A percentile compares a stretch with the other conserved stretches of the same genome.
These are phyloP conservation scores for Fusarium sp. DNA, from an alignment of 2,329 filamentous ascomycete genomes.

Conservation along the genomic window DNA sequence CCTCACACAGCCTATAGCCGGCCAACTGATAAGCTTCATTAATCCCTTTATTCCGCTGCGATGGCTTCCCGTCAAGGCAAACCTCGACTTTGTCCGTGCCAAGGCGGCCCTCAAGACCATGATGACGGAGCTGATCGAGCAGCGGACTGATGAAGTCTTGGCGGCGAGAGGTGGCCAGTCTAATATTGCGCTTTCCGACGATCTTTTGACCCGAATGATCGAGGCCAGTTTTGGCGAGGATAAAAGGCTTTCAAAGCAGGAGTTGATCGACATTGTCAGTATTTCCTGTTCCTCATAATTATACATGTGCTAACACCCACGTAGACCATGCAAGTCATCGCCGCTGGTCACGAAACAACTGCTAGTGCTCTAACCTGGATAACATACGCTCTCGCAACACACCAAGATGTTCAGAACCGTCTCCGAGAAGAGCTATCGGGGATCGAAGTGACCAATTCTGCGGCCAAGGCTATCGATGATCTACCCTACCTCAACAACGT, in stretches of 20 bases:
- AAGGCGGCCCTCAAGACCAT: constrained; percentile 13
- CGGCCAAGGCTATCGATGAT: constrained; percentile 10
- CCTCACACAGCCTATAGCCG: constrained; percentile 6
- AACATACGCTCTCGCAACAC: constrained; percentile 11
- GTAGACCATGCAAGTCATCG: constrained; percentile 28
- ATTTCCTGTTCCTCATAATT: accelerated
- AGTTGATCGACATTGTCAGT: constrained; percentile 28
- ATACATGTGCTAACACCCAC: background rate
- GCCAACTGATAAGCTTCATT: constrained; percentile 23
- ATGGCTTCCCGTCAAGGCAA: constrained; percentile 22
- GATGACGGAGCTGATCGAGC: constrained; percentile 23
- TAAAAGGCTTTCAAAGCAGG: constrained; percentile 16
- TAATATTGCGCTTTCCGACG: background rate
- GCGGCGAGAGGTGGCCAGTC: background rate
- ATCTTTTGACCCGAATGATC: constrained; percentile 30
- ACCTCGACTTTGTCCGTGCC: constrained; percentile 14
- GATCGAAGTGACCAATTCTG: accelerated
- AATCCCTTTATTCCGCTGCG: constrained; percentile 19
- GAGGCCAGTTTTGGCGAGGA: constrained; percentile 13
- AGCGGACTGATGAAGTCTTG: constrained; percentile 9
- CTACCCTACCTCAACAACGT: constrained; percentile 21
- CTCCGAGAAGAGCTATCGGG: background rate
- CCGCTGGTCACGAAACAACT: constrained; percentile 28
- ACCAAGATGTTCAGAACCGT: background rate
- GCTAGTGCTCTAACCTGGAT: constrained; percentile 13